These are phyloP conservation scores for Chamaenerion angustifolium DNA, from an alignment of 345 rosid species.

Conservation along the genomic window DNA sequence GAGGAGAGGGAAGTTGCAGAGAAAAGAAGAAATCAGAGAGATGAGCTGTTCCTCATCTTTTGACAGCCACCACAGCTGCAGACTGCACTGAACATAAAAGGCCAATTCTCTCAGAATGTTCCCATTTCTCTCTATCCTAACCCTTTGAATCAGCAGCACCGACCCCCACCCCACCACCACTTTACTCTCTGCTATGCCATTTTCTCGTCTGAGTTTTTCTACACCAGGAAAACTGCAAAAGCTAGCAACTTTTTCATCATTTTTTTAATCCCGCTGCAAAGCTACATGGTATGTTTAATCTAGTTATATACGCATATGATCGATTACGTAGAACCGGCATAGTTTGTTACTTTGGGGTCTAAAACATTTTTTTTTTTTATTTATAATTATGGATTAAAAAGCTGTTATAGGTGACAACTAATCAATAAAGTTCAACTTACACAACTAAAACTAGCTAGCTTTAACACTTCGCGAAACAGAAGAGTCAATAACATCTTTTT, in stretches of 20 bases:
- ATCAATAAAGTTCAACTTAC: too few relatives aligned
- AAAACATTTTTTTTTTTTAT: too few relatives aligned
- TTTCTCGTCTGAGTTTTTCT: slow-evolving; percentile 2
- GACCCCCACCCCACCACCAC: slow-evolving; percentile 9
- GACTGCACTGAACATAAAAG: slow-evolving; percentile 9
- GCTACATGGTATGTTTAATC: too few relatives aligned
- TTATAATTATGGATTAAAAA: too few relatives aligned
- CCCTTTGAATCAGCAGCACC: slow-evolving; percentile 17
- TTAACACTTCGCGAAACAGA: too few relatives aligned
- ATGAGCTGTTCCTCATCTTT: slow-evolving; percentile 17
- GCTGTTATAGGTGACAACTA: too few relatives aligned
- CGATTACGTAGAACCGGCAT: too few relatives aligned
- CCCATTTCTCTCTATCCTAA: slow-evolving; percentile 2
- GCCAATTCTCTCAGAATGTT: slow-evolving; percentile 15
- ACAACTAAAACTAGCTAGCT: too few relatives aligned
- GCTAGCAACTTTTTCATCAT: neutral
- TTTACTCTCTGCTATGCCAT: neutral
- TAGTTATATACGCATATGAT: too few relatives aligned
- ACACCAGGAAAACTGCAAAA: slow-evolving; percentile 5
- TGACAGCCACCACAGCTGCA: slow-evolving; percentile 17
- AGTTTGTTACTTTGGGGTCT: too few relatives aligned
- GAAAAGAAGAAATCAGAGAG: neutral
- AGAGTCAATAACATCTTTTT: too few relatives aligned
- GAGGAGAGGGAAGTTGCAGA: neutral
- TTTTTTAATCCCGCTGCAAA: neutral